These are phyloP conservation scores for Rosa rugosa DNA, from an alignment of 306 rosid species.

Conservation along the genomic window DNA sequence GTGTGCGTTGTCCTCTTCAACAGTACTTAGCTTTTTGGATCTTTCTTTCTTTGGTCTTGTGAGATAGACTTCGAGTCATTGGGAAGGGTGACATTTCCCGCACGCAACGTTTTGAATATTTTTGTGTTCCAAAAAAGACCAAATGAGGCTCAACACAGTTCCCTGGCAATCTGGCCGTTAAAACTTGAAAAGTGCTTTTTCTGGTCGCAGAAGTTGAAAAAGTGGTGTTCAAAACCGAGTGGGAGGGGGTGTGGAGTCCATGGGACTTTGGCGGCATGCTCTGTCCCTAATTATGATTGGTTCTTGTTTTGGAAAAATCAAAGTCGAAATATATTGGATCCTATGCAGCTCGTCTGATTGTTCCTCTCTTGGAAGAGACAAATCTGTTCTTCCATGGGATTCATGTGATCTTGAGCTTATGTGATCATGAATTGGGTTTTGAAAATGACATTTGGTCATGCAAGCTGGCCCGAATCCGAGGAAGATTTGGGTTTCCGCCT, in stretches of 20 bases:
- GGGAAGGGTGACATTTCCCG: slow-evolving; percentile 38
- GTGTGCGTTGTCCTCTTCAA: slow-evolving; percentile 17
- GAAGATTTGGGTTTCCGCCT: neutral
- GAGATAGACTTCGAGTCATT: slow-evolving; percentile 1
- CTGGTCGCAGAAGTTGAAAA: neutral
- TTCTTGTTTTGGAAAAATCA: neutral
- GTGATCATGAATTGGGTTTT: neutral
- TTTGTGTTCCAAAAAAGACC: neutral
- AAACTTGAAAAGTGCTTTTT: slow-evolving; percentile 3
- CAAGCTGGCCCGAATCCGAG: neutral
- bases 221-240: neutral
- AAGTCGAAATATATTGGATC: neutral
- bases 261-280: slow-evolving; percentile 3
- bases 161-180: slow-evolving; percentile 22
- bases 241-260: neutral
- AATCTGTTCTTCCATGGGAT: neutral
- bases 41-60: neutral
- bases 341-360: neutral
- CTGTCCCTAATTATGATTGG: neutral
- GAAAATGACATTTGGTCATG: neutral
- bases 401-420: neutral
- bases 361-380: slow-evolving; percentile 10
- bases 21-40: slow-evolving; percentile 11
- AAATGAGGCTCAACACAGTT: neutral
- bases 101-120: slow-evolving; percentile 41